These are phyloP conservation scores for Globisporangium solare DNA, from an alignment of 352 stramenopile genomes.

Conservation along the genomic window DNA sequence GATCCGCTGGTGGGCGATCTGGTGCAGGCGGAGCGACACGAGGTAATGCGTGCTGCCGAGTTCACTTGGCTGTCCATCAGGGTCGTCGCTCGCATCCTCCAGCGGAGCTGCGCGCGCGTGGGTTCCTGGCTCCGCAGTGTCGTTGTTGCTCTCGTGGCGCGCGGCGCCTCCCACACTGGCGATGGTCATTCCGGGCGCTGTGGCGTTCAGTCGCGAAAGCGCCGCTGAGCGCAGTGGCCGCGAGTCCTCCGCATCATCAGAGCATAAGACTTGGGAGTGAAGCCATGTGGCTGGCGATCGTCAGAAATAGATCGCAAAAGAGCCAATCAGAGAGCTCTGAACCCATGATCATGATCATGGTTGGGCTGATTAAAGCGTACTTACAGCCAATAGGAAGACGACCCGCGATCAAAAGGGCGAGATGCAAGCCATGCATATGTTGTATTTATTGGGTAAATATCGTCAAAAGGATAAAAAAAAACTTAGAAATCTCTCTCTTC, in stretches of 20 bases:
- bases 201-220: not conserved
- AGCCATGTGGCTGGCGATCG: not conserved
- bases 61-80: too few species aligned
- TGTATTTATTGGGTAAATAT: slow-evolving; percentile 45
- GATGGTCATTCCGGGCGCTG: slow-evolving; percentile 8
- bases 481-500: slow-evolving; percentile 53
- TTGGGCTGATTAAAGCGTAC: not conserved
- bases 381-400: slow-evolving; percentile 12
- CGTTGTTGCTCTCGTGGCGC: not conserved
- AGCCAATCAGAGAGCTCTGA: slow-evolving; percentile 10
- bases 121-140: not conserved
- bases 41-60: not conserved
- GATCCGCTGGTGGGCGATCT: slow-evolving; percentile 14
- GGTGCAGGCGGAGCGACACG: slow-evolving; percentile 2
- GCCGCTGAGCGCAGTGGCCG: too few species aligned
- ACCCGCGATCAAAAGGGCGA: slow-evolving; percentile 16
- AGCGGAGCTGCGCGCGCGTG: too few species aligned
- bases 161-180: slow-evolving; percentile 1
- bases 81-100: too few species aligned
- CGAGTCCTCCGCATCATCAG: not conserved
- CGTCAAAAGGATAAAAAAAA: slow-evolving; percentile 54
- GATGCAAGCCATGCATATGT: slow-evolving; percentile 24
- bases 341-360: not conserved
- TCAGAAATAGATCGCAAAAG: slow-evolving; percentile 5
- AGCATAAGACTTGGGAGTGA: not conserved